phyloP scores from a whole-genome alignment of 495 filamentous ascomycete species.

The Tuber borchii region DNA sequence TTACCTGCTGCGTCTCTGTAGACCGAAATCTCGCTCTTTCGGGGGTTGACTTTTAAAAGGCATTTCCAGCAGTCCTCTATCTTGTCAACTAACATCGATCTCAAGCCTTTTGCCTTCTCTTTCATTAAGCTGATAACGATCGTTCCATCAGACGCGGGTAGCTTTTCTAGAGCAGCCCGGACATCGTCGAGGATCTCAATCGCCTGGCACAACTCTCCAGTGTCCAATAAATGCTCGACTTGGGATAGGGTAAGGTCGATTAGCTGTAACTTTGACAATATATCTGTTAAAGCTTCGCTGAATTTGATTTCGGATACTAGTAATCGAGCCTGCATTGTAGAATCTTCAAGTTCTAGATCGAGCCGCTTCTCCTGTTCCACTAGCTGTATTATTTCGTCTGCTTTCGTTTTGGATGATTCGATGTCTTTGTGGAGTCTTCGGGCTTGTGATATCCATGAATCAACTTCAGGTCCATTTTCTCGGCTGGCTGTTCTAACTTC shows the following conservation, averaged over 20 bases:
- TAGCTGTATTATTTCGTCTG: slow-evolving; percentile 57
- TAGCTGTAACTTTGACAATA: slow-evolving; percentile 50
- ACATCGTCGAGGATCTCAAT: slow-evolving; percentile 41
- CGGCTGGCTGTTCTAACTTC: slow-evolving; percentile 56
- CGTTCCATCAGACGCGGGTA: slow-evolving; percentile 19
- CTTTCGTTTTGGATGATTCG: slow-evolving; percentile 53
- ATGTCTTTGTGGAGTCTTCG: slow-evolving; percentile 60
- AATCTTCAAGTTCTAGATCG: slow-evolving; percentile 51
- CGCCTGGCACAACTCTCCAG: slow-evolving; percentile 19
- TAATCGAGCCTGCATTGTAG: slow-evolving; percentile 52
- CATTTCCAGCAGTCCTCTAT: slow-evolving; percentile 51
- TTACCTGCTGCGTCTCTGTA: background rate
- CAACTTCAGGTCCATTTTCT: slow-evolving; percentile 56
- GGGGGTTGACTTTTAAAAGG: slow-evolving; percentile 52
- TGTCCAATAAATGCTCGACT: slow-evolving; percentile 11
- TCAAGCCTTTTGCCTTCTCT: slow-evolving; percentile 28
- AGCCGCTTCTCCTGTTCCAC: slow-evolving; percentile 51
- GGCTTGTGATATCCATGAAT: slow-evolving; percentile 66
- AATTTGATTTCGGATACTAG: slow-evolving; percentile 61
- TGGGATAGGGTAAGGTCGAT: slow-evolving; percentile 40
- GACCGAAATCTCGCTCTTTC: slow-evolving; percentile 37
- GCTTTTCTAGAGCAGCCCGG: slow-evolving; percentile 34
- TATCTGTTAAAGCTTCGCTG: slow-evolving; percentile 53
- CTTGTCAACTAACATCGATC: slow-evolving; percentile 47
- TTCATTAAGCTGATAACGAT: slow-evolving; percentile 35